A percentile compares a stretch with the other conserved stretches of the same genome.
Evolutionary conservation across 352 stramenopile species (phyloP).

Genomic region (Globisporangium spiculum): DNA sequence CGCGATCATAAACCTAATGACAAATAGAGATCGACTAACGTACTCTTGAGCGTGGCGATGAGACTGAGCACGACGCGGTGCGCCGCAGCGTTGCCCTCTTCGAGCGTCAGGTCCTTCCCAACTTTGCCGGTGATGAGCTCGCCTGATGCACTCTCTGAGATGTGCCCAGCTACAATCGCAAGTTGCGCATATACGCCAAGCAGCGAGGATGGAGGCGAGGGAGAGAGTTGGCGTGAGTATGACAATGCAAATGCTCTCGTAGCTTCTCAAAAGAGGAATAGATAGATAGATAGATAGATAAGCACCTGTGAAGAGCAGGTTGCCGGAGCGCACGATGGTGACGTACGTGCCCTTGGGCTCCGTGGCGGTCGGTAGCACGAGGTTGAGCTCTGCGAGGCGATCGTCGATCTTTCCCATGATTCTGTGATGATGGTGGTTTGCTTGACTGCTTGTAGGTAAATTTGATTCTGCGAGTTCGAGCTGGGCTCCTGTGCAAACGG

Average conservation of each 20-base stretch:
- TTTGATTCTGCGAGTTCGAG: no score
- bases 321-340: conserved; percentile 52
- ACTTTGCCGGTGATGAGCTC: conserved; percentile 84
- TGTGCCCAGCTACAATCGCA: conserved; percentile 44
- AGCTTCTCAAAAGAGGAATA: no score
- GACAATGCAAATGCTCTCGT: no score
- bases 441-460: no score
- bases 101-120: conserved; percentile 67
- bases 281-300: no score
- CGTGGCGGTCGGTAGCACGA: conserved; percentile 51
- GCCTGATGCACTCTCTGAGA: conserved; percentile 42
- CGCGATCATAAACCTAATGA: no score
- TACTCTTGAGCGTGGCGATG: conserved; percentile 81
- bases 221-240: no score
- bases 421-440: no score
- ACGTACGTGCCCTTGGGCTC: conserved; percentile 74
- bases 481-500: no score
- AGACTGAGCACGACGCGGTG: conserved; percentile 80
- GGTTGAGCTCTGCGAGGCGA: conserved; percentile 64
- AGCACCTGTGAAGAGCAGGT: conserved; percentile 69
- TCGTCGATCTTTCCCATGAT: conserved; percentile 45
- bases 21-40: conserved; percentile 6
- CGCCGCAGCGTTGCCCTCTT: conserved; percentile 86
- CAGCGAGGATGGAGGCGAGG: no score
- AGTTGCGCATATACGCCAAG: background rate